Conservation (phyloP, 805 yeast genomes). For the Hanseniaspora lachancei region DNA sequence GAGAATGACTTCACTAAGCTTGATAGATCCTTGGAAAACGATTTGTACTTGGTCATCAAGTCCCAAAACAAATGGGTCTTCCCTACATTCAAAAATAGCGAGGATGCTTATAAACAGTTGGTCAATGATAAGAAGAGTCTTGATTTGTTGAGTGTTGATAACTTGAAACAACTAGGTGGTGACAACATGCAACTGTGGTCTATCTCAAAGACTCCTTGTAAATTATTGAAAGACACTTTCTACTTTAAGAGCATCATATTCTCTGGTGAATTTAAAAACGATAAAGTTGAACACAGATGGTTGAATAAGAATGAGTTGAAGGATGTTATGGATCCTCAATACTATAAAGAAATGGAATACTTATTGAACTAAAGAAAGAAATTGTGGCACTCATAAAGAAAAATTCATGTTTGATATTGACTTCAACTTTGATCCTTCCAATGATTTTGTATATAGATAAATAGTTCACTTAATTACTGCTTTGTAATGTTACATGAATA, state of each 20-base stretch:
- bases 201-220: slow-evolving; percentile 83
- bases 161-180: slow-evolving; percentile 62
- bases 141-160: slow-evolving; percentile 61
- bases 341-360: slow-evolving; percentile 41
- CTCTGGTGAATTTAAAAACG: slow-evolving; percentile 54
- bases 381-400: slow-evolving; percentile 10
- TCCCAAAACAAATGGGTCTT: slow-evolving; percentile 49
- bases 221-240: slow-evolving; percentile 51
- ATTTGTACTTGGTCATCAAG: slow-evolving; percentile 63
- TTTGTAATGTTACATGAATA: too few relatives aligned
- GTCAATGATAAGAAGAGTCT: slow-evolving; percentile 32
- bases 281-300: slow-evolving; percentile 57
- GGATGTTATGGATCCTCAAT: slow-evolving; percentile 38
- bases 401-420: background rate
- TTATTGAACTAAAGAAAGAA: slow-evolving; percentile 26
- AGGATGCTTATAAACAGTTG: slow-evolving; percentile 18
- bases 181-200: slow-evolving; percentile 69
- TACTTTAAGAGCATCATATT: slow-evolving; percentile 76
- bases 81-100: slow-evolving; percentile 50
- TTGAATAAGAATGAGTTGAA: slow-evolving; percentile 65
- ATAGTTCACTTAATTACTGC: background rate
- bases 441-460: slow-evolving; percentile 13
- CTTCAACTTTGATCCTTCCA: background rate
- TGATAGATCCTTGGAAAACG: slow-evolving; percentile 66
- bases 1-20: slow-evolving; percentile 48